Evolutionary conservation across 2,329 filamentous ascomycete genomes (phyloP).

Genomic region (Pseudogymnoascus verrucosus): DNA sequence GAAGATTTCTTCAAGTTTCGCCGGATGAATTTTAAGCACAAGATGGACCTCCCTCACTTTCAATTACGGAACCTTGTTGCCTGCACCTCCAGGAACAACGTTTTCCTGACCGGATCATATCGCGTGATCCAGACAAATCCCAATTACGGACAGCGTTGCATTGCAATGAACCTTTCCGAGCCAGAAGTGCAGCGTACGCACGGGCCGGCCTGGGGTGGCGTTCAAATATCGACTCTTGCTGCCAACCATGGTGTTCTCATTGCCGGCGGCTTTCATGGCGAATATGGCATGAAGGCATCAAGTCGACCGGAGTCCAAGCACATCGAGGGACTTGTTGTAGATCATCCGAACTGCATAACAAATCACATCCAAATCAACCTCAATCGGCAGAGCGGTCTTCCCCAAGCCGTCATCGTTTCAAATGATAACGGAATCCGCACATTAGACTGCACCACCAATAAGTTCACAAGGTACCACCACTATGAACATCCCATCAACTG

Average conservation of each 20-base stretch:
- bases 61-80: constrained; percentile 57
- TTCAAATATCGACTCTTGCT: constrained; percentile 28
- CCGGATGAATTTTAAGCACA: constrained; percentile 45
- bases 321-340: constrained; percentile 32
- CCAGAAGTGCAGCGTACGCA: constrained; percentile 21
- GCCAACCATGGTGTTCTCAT: constrained; percentile 29
- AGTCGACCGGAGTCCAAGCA: constrained; percentile 25
- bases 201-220: constrained; percentile 14
- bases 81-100: constrained; percentile 45
- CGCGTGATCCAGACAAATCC: constrained; percentile 47
- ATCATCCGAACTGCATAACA: constrained; percentile 52
- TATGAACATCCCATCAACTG: constrained; percentile 64
- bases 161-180: constrained; percentile 24
- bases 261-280: constrained; percentile 32
- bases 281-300: constrained; percentile 31
- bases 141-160: constrained; percentile 8
- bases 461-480: constrained; percentile 44
- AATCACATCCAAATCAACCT: constrained; percentile 55
- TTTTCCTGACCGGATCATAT: constrained; percentile 47
- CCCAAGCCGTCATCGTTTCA: constrained; percentile 52
- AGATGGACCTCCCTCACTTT: constrained; percentile 54
- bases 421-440: constrained; percentile 54
- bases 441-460: constrained; percentile 51
- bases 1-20: constrained; percentile 49
- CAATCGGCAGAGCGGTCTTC: constrained; percentile 42